Evolutionary conservation across 139 green algal species (phyloP).

Genomic region (Chlamydomonas incerta): DNA sequence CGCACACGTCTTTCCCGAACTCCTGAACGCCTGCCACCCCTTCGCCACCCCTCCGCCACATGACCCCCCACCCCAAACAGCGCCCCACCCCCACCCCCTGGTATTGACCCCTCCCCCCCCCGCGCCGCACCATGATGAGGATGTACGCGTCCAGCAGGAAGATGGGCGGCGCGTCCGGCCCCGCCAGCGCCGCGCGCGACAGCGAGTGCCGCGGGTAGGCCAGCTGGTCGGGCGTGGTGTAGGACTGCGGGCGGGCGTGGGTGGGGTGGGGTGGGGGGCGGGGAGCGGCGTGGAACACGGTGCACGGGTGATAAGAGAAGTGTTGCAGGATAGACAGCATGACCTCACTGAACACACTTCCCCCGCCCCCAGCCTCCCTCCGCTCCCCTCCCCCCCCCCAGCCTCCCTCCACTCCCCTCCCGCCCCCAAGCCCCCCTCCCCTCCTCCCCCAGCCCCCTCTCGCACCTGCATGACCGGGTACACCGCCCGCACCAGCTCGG

Average conservation of each 20-base stretch:
- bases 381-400: too few species aligned
- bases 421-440: background rate
- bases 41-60: too few species aligned
- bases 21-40: too few species aligned
- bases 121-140: conserved; percentile 71
- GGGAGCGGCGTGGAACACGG: too few species aligned
- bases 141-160: conserved; percentile 91
- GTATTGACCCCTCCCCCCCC: background rate
- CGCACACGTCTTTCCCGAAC: too few species aligned
- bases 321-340: too few species aligned
- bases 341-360: too few species aligned
- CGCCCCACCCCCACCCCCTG: too few species aligned
- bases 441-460: background rate
- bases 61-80: too few species aligned
- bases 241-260: conserved; percentile 14
- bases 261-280: background rate
- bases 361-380: too few species aligned
- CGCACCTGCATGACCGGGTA: conserved; percentile 75
- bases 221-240: conserved; percentile 37
- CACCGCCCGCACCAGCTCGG: conserved; percentile 76
- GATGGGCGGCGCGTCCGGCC: conserved; percentile 70
- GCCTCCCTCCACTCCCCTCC: too few species aligned
- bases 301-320: too few species aligned
- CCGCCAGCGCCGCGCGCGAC: conserved; percentile 62
- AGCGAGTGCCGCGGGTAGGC: conserved; percentile 70